Base-by-base conservation (phyloP, 495 filamentous ascomycete species). In the Talaromyces ruber region DNA sequence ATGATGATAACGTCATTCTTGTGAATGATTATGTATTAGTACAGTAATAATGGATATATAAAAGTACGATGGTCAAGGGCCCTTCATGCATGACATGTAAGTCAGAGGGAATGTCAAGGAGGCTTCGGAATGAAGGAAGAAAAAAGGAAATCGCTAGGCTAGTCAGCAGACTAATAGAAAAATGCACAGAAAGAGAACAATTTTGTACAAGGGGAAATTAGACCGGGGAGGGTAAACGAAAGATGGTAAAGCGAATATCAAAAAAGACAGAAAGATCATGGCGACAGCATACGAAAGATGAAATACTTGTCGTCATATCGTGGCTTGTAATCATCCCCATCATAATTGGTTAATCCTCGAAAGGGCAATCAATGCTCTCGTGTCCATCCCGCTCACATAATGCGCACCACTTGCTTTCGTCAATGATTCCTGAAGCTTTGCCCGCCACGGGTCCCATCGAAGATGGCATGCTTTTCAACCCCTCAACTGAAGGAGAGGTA, bases 331-430 rank as follows among this genome's bases (percentile, higher is more conserved):
- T 34, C 26, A 2, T 34, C 54, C 16, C 26, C 21, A 47, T 22
- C 32, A 60, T 64, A 63, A 64, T 64, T 47, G 60, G n/a, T 67
- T 84, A 88, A 70, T 93, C 91, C 72, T 97, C 93, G 74, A 95
- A 88, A 14, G 93, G 93, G 77, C 93, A 98, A 72, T 95, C 90
- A 63, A 95, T 91, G 69, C 92, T 96, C 71, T 94, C 90, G 68
- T 99, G 94, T 30, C 94, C 94, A 68, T 98, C 95, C 59, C 88
- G 83, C 79, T 99, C 94, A 71, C 94, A 99, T 52, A 98, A 79
- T 59, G 95, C 94, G 76, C 94, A 99, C 94, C 94, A 99, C 75
- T 94, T 96, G 61, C 84, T 79, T 64, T 85, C 84, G 67, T 98
- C 91, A 62, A 94, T 82, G 34, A 89, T 78, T 1, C 86, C 87